Base-by-base conservation (phyloP, 2,329 filamentous ascomycete species). In the Aspergillus jensenii region DNA sequence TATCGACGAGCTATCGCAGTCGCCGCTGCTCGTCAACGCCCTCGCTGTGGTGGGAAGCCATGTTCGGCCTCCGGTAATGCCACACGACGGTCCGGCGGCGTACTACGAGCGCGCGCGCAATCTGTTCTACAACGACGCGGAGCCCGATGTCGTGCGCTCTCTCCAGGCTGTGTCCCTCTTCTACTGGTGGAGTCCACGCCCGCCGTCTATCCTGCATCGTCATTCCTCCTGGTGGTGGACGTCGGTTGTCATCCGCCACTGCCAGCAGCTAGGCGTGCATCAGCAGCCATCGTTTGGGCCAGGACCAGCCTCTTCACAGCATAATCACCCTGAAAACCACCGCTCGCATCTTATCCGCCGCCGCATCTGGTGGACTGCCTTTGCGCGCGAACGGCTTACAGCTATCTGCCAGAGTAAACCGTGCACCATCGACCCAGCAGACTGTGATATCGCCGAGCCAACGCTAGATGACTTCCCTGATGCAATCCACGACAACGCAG, bases 201-300 rank as follows among this genome's bases (percentile, higher is more conserved):
- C 65, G 0, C 76, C 77, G 0, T 70, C 73, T 2, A 71, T 69
- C 1, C 73, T 76, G 3, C 73, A 76, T 49, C 68, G 73, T 2
- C 71, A 79, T 60, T 72, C 75, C 2, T 74, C 74, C 21, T 79
- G 76, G 77, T 79, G 77, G 77, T 79, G 78, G 78, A 79, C 76
- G 0, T 75, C 74, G 2, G 71, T 78, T 3, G 69, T 76, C 14
- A 78, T 80, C 19, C 65, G 77, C 12, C 75, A 78, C 56, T 77
- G 75, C 2, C 78, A 80, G 54, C 76, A 80, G 55, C 73, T 78
- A 66, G 77, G 76, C 39, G 65, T 79, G 6, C 78, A 79, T 45
- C 73, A 76, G 2, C 76, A 79, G 48, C 74, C 73, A 0, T 60
- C 63, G 0, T 55, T 62, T 0, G 59, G 61, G 2, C 59, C 69